These are phyloP conservation scores for Phialocephala subalpina DNA, from an alignment of 2,329 filamentous ascomycete species.

Conservation along the genomic window DNA sequence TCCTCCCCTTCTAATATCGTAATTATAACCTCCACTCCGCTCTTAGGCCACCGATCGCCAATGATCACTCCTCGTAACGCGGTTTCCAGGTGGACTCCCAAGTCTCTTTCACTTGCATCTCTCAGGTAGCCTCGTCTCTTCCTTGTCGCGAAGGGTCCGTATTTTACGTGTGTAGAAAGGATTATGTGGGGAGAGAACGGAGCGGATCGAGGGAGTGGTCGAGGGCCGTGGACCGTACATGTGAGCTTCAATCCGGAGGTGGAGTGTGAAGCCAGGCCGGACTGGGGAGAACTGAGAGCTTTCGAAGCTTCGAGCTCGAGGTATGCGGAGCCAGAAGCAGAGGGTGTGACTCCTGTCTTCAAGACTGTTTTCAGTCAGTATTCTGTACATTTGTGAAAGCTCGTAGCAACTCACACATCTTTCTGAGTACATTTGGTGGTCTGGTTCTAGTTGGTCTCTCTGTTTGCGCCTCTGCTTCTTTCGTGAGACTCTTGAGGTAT, in stretches of 20 bases:
- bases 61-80: constrained; percentile 90
- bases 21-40: constrained; percentile 92
- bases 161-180: constrained; percentile 93
- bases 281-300: constrained; percentile 56
- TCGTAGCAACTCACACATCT: constrained; percentile 74
- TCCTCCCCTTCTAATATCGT: constrained; percentile 95
- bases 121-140: constrained; percentile 85
- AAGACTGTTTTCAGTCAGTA: constrained; percentile 64
- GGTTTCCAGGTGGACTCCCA: constrained; percentile 90
- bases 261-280: constrained; percentile 53
- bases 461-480: constrained; percentile 53
- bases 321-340: constrained; percentile 92
- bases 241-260: constrained; percentile 81
- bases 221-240: constrained; percentile 92
- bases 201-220: constrained; percentile 87
- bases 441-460: constrained; percentile 63
- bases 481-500: constrained; percentile 62
- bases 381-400: constrained; percentile 4
- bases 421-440: constrained; percentile 76
- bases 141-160: constrained; percentile 90
- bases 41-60: constrained; percentile 97
- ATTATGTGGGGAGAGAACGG: constrained; percentile 93
- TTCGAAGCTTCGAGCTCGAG: constrained; percentile 66
- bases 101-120: constrained; percentile 85
- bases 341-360: constrained; percentile 90